Base-by-base conservation (phyloP, 116 monocot species). In the Zostera marina region DNA sequence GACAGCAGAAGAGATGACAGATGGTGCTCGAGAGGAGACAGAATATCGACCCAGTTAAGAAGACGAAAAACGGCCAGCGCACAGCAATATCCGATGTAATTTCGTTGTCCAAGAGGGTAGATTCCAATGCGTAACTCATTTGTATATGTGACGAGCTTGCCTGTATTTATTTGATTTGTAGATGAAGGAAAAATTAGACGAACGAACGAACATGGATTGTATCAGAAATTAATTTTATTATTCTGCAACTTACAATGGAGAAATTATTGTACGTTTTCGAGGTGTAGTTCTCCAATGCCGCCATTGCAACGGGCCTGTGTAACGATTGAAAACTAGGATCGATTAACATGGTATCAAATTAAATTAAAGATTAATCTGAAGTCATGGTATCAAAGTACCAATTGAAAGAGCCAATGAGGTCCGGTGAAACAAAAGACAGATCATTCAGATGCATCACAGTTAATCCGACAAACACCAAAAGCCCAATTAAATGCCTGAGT, bases 1-100 rank as follows among this genome's bases (percentile, higher is more conserved):
- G 94, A 77, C 94, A 96, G 73, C 88, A 79, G 63, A 96, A 67
- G 55, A 96, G 88, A 75, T 96, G 94, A 82, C 94, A 96, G 38
- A 54, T 24, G 62, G 61, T 75, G 70, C 85, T 85, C 32, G 70
- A 61, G 7, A 96, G 79, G 41, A 96, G 78, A 72, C 88, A 96
- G 63, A 88, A 78, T 82, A 88, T 85, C 19, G 85, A 74, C 11
- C 94, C 88, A 0, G 40, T 72, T 5, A 96, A 74, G 75, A 88
- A 96, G 8, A 88, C 70, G 62, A 88, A 72, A 73, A 96, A 96
- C 2, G 94, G 94, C 94, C 94, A 96, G 45, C 82, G 63, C 8
- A 76, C 52, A 0, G 68, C 58, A 0, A 32, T 32, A 32, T 14
- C 17, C 10, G 51, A 17, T 7, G 56, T 3, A 4, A 17, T 6